Evolutionary conservation across 2,329 filamentous ascomycete species (phyloP), one percentile per base, ranked within the genome.

Genomic region (Colletotrichum sp.): DNA sequence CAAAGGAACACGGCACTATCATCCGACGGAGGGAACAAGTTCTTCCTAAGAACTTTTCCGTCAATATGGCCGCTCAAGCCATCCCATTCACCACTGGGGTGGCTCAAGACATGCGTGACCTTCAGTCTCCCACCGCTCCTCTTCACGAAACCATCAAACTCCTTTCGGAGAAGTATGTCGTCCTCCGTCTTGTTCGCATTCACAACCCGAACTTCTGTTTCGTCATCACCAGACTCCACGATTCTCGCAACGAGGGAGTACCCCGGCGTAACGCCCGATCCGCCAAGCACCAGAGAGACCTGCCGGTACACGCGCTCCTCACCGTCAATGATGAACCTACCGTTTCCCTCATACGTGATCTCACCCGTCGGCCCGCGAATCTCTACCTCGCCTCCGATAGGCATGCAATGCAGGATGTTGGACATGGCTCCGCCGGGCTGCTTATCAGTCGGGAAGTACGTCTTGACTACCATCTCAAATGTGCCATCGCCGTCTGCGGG

Each of bases 361-460:
- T 89, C 86, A 18, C 89, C 89, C 0, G 85, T 86, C 0, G 89
- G 89, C 0, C 89, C 89, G 16, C 86, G 86, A 36, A 90, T 84
- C 76, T 91, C 89, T 34, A 90, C 81, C 71, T 88, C 84, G 77
- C 89, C 86, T 21, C 87, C 86, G 2, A 87, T 77, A 0, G 84
- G 84, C 69, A 90, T 85, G 77, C 83, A 87, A 79, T 90, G 87
- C 4, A 90, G 85, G 66, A 90, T 86, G 73, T 89, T 90, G 56
- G 84, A 87, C 81, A 91, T 85, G 12, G 89, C 88, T n/a, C 89
- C 88, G 16, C 89, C 89, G 1, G 89, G 88, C 76, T 89, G 87
- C 3, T 81, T 80, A 1, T 82, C 76, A 48, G 81, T 84, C 0
- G 89, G 88, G 71, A 87, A 88, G 78, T 90, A 90, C 1, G 88